phyloP scores from a whole-genome alignment of 2,329 filamentous ascomycete genomes.

The Paramyrothecium sp. region DNA sequence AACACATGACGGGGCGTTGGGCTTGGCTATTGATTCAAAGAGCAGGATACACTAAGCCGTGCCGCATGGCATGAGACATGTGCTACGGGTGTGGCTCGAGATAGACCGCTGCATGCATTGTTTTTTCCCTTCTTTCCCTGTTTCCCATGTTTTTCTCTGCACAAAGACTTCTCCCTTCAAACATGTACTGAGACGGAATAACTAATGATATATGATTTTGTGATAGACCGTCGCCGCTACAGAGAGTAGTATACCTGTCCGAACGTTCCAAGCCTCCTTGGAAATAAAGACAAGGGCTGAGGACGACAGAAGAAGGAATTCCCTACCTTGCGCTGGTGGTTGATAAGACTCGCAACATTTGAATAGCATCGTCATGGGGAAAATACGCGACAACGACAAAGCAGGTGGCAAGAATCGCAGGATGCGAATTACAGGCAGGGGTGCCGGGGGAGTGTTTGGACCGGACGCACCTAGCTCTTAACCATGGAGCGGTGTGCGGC shows the following conservation, averaged over 20 bases:
- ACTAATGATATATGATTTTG: constrained; percentile 39
- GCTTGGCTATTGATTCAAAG: not conserved
- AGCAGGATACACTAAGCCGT: not conserved
- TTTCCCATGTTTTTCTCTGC: constrained; percentile 1
- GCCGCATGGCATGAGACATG: not conserved
- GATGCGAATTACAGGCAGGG: too few species aligned
- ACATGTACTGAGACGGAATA: constrained; percentile 24
- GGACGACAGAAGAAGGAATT: too few species aligned
- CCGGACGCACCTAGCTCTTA: not conserved
- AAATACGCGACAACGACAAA: not conserved
- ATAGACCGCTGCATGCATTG: not conserved
- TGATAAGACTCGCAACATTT: too few species aligned
- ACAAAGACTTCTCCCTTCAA: not conserved
- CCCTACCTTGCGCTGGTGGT: too few species aligned
- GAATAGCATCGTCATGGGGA: not conserved
- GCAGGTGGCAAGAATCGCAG: not conserved
- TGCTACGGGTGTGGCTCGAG: not conserved
- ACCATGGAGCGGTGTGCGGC: not conserved
- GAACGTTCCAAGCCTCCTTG: not conserved
- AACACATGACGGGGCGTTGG: not conserved
- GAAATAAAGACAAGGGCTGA: too few species aligned
- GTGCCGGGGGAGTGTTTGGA: too few species aligned
- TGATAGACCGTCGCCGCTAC: constrained; percentile 41
- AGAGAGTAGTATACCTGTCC: constrained; percentile 14
- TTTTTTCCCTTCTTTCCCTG: not conserved